Percentiles rank a stretch among this genome's conserved stretches.
phyloP scores from a whole-genome alignment of 2,329 filamentous ascomycete genomes.

The Dryadomyces quercivorus region DNA sequence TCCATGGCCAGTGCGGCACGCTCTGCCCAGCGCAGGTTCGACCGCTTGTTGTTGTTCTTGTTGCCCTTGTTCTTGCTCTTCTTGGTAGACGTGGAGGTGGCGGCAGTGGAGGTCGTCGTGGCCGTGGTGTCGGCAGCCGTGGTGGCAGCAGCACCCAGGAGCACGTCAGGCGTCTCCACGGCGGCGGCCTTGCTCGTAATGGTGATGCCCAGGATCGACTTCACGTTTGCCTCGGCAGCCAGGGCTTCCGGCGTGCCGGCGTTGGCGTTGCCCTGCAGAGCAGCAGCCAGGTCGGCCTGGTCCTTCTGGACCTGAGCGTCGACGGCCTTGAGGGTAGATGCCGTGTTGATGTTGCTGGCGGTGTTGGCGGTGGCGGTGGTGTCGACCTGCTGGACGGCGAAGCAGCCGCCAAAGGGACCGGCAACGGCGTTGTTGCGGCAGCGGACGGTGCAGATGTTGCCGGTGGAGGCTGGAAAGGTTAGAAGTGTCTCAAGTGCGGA shows the following conservation, averaged over 20 bases:
- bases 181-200: conserved; percentile 1
- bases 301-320: conserved; percentile 37
- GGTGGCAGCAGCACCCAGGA: background rate
- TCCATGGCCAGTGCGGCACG: background rate
- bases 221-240: conserved; percentile 15
- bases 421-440: conserved; percentile 43
- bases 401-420: conserved; percentile 35
- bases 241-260: conserved; percentile 16
- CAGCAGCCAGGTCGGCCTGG: conserved; percentile 25
- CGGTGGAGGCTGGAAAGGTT: conserved; percentile 31
- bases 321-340: conserved; percentile 30
- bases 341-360: conserved; percentile 27
- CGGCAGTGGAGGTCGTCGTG: background rate
- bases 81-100: background rate
- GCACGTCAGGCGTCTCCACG: conserved; percentile 1
- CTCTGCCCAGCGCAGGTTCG: conserved; percentile 2
- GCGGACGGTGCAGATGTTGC: conserved; percentile 45
- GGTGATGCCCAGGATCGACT: conserved; percentile 1
- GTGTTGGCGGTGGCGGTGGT: conserved; percentile 27
- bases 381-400: conserved; percentile 44
- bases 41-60: background rate
- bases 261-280: conserved; percentile 9
- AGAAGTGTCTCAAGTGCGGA: background rate
- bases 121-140: background rate
- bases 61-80: background rate